Evolutionary conservation across 148 eudicot species (phyloP), one percentile per base, ranked within the genome.

Genomic region (Polygonum aviculare): DNA sequence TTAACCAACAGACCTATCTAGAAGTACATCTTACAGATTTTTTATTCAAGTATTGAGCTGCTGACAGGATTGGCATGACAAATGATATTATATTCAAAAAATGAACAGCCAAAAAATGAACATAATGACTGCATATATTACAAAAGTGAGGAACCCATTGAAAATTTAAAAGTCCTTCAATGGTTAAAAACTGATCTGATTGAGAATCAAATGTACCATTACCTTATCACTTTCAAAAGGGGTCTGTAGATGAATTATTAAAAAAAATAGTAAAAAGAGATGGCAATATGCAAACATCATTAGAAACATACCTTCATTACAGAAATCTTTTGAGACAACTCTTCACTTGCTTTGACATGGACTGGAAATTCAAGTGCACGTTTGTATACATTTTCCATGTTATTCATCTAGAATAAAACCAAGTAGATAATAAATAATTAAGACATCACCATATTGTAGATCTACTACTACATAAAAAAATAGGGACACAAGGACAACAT

Each of bases 301-400:
- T 57, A 55, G 44, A 33, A 72, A 55, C 40, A 78, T 83, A 95
- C 98, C 97, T 89, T 90, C 33, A 83, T 83, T 74, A 82, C 77
- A 19, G 91, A 86, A 77, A 95, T 78, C 83, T 78, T 89, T 35
- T 82, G 77, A 15, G 33, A 81, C 52, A 95, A 80, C 75, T 80
- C 84, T 69, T 88, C 88, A 80, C 88, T 87, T 86, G 84, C 99
- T 50, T 81, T 78, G 49, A 88, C 73, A 79, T 85, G 77, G 80
- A 93, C 83, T 31, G 97, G 93, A 22, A 72, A 86, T 75, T 81
- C 82, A 74, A 74, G 72, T 65, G 85, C 83, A 59, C 81, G 90
- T 16, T 76, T 41, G 72, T 80, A 76, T 79, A 88, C 77, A 75
- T 69, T 79, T 81, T 95, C 99, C 91, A 82, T 74, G 79, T 84